Evolutionary conservation across 2,329 filamentous ascomycete species (phyloP).

Genomic region (Phyllachora maydis): DNA sequence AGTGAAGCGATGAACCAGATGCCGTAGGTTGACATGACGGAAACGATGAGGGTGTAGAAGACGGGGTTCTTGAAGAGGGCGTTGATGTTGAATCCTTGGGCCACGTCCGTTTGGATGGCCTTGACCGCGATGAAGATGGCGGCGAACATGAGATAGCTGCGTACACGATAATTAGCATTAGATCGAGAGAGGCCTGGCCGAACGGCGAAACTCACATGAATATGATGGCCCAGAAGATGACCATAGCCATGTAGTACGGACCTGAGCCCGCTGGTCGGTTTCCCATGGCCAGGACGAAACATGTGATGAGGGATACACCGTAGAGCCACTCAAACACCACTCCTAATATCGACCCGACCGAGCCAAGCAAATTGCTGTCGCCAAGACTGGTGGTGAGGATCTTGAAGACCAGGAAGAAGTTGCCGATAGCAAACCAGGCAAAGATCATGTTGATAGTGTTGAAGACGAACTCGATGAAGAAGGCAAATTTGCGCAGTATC

Average conservation of each 20-base stretch:
- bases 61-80: conserved; percentile 70
- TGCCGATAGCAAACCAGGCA: conserved; percentile 94
- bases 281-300: conserved; percentile 84
- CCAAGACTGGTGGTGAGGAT: conserved; percentile 82
- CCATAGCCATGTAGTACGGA: conserved; percentile 86
- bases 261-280: conserved; percentile 91
- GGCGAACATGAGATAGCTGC: conserved; percentile 85
- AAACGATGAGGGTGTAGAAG: conserved; percentile 88
- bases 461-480: conserved; percentile 84
- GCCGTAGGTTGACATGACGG: conserved; percentile 76
- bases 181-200: background rate
- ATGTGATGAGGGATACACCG: conserved; percentile 74
- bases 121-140: conserved; percentile 85
- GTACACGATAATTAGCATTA: conserved; percentile 6
- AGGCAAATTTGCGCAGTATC: conserved; percentile 67
- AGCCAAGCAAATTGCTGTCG: conserved; percentile 46
- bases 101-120: conserved; percentile 55
- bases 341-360: conserved; percentile 58
- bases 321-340: conserved; percentile 95
- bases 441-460: conserved; percentile 95
- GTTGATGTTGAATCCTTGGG: conserved; percentile 44
- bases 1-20: conserved; percentile 84
- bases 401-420: conserved; percentile 98
- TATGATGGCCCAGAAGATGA: conserved; percentile 93
- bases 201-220: conserved; percentile 59